Conservation (phyloP, 768 basidiomycete species). For the Dioszegia aurantiaca region DNA sequence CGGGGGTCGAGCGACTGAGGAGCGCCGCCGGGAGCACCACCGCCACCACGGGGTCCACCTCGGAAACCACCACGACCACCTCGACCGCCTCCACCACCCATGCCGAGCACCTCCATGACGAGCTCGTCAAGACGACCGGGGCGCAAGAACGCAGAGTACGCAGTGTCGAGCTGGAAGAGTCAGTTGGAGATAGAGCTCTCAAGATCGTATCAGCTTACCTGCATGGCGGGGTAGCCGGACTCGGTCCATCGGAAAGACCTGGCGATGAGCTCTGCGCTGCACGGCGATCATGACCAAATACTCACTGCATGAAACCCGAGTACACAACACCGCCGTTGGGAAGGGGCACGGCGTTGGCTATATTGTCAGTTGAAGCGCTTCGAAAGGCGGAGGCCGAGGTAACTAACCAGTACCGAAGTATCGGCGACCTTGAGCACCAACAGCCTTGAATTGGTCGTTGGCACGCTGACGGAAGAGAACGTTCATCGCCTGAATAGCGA, state of each 20-base stretch:
- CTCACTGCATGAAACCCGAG: slow-evolving; percentile 50
- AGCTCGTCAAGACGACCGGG: slow-evolving; percentile 46
- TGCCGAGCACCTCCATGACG: slow-evolving; percentile 35
- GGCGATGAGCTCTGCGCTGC: background rate
- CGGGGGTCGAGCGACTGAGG: slow-evolving; percentile 24
- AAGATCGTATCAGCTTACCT: slow-evolving; percentile 20
- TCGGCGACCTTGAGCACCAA: slow-evolving; percentile 48
- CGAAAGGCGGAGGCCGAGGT: background rate
- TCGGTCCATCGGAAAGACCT: slow-evolving; percentile 46
- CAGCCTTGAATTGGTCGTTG: slow-evolving; percentile 33
- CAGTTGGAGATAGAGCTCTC: background rate
- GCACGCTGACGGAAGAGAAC: slow-evolving; percentile 47
- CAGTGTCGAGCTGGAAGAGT: slow-evolving; percentile 49
- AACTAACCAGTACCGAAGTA: slow-evolving; percentile 45
- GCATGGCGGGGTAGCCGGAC: slow-evolving; percentile 35
- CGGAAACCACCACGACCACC: slow-evolving; percentile 32
- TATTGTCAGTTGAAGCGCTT: slow-evolving; percentile 4
- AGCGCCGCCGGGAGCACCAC: slow-evolving; percentile 24
- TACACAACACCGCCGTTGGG: slow-evolving; percentile 49
- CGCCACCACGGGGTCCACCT: slow-evolving; percentile 29
- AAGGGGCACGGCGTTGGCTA: slow-evolving; percentile 36
- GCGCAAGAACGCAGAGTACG: slow-evolving; percentile 50
- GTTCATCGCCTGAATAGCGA: slow-evolving; percentile 49
- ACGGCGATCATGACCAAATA: background rate
- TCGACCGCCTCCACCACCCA: slow-evolving; percentile 35